A percentile compares a stretch with the other conserved stretches of the same genome.
These are phyloP conservation scores for Paramecium octaurelia DNA, from an alignment of 73 alveolate genomes.

Conservation along the genomic window DNA sequence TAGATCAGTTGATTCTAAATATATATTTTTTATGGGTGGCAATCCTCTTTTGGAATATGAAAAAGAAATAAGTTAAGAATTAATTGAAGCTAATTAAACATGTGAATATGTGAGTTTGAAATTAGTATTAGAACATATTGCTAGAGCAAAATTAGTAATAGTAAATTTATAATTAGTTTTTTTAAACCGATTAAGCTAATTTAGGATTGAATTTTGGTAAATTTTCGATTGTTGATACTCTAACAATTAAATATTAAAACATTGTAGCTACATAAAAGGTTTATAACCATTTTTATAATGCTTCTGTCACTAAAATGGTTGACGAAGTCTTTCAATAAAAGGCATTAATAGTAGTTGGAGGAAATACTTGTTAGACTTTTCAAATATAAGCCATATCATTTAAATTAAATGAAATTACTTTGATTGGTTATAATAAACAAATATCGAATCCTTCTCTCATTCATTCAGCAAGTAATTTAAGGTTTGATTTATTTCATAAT, in stretches of 20 bases:
- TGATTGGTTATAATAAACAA: background rate
- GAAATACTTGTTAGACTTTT: background rate
- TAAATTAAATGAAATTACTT: background rate
- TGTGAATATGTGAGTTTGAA: conserved; percentile 12
- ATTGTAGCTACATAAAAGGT: background rate
- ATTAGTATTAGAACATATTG: conserved; percentile 6
- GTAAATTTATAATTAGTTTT: background rate
- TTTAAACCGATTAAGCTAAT: background rate
- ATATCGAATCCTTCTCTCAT: background rate
- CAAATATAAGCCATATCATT: background rate
- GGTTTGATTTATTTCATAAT: background rate
- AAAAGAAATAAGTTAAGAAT: background rate
- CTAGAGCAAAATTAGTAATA: background rate
- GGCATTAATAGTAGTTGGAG: background rate
- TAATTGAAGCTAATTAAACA: conserved; percentile 26
- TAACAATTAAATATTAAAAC: background rate
- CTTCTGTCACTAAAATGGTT: background rate
- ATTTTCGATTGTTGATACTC: background rate
- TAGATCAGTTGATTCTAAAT: background rate
- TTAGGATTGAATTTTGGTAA: conserved; percentile 12
- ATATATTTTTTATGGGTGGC: conserved; percentile 31
- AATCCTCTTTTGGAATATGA: conserved; percentile 27
- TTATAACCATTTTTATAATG: conserved; percentile 27
- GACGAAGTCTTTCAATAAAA: conserved; percentile 10
- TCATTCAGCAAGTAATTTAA: conserved; percentile 19